phyloP scores from a whole-genome alignment of 257 asterid species.

The Solanum piurae region DNA sequence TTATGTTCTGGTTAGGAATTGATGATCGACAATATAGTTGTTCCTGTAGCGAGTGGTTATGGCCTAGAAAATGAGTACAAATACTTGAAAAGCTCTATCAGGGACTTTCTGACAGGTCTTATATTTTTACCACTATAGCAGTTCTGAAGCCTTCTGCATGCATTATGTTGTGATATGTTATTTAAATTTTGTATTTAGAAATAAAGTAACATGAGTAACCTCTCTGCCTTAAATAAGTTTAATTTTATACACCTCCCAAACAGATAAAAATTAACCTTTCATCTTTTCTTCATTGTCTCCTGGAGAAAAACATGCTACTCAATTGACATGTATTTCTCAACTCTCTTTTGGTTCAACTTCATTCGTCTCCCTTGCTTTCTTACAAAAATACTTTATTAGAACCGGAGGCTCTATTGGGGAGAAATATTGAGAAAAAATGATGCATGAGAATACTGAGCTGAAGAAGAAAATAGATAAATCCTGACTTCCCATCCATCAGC shows the following conservation, averaged over 20 bases:
- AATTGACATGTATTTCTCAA: background rate
- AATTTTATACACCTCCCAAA: background rate
- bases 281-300: background rate
- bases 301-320: background rate
- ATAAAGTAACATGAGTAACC: background rate
- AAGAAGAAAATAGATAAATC: background rate
- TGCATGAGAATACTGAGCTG: background rate
- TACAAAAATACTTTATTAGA: background rate
- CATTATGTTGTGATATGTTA: background rate
- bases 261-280: background rate
- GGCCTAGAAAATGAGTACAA: conserved; percentile 65
- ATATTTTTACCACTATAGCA: background rate
- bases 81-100: conserved; percentile 75
- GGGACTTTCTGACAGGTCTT: conserved; percentile 60
- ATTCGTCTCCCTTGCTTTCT: background rate
- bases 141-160: background rate
- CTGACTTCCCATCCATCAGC: background rate
- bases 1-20: conserved; percentile 39
- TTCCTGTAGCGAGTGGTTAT: conserved; percentile 64
- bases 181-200: background rate
- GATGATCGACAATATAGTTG: conserved; percentile 64
- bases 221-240: background rate
- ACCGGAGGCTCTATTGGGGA: background rate
- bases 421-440: background rate
- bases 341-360: background rate